Percentiles rank a stretch among this genome's conserved stretches.
Conservation (phyloP, 2,329 filamentous ascomycete species). For the Exserohilum rostratum region DNA sequence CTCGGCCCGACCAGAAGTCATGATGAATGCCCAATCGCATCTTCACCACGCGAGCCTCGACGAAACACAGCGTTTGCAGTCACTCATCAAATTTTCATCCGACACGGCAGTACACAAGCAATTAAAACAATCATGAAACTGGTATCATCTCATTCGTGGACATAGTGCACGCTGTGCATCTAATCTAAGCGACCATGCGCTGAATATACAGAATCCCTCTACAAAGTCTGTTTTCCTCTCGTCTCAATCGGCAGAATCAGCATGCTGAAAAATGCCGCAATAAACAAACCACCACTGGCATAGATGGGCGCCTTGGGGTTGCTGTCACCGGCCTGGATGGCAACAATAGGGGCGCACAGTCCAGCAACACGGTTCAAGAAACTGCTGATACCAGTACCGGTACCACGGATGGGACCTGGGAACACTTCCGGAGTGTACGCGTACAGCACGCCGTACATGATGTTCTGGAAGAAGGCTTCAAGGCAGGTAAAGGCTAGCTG, state of each 20-base stretch:
- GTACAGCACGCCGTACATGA: constrained; percentile 72
- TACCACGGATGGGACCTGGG: constrained; percentile 72
- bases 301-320: constrained; percentile 53
- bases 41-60: too few relatives aligned
- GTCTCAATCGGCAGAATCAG: constrained; percentile 53
- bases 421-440: constrained; percentile 80
- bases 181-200: not conserved
- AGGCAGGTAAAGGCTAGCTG: constrained; percentile 71
- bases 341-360: constrained; percentile 71
- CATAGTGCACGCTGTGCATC: not conserved
- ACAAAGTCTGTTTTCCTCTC: constrained; percentile 51
- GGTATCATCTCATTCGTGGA: not conserved
- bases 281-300: constrained; percentile 51
- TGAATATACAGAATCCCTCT: constrained; percentile 1
- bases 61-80: too few relatives aligned
- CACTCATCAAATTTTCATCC: too few relatives aligned
- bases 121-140: not conserved
- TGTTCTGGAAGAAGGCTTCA: constrained; percentile 69
- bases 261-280: constrained; percentile 53
- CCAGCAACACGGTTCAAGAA: constrained; percentile 73
- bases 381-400: constrained; percentile 73
- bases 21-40: too few relatives aligned
- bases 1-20: too few relatives aligned
- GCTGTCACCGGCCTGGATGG: constrained; percentile 51
- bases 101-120: not conserved